phyloP scores from a whole-genome alignment of 2,329 filamentous ascomycete species.

The Arthrobotrys iridis region DNA sequence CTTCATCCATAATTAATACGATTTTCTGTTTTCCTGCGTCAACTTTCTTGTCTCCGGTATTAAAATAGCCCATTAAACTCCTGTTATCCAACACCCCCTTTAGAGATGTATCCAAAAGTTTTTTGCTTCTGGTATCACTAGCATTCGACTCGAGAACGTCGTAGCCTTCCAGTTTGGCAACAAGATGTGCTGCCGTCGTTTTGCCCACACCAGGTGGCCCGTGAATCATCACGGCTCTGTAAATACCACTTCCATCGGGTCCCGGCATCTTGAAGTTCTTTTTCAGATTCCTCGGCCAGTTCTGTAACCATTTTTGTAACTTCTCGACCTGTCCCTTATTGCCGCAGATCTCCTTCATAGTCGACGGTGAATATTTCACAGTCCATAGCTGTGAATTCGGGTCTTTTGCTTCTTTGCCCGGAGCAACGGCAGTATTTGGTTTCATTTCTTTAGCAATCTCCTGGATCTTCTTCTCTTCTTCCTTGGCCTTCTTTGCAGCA shows the following conservation, averaged over 20 bases:
- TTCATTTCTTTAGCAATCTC: constrained; percentile 83
- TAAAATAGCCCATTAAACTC: constrained; percentile 89
- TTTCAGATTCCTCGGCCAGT: constrained; percentile 81
- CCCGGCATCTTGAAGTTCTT: constrained; percentile 84
- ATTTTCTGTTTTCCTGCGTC: constrained; percentile 88
- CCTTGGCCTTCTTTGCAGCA: constrained; percentile 81
- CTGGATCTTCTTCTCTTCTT: constrained; percentile 83
- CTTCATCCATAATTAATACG: constrained; percentile 97
- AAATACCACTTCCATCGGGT: constrained; percentile 81
- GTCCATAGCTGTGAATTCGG: constrained; percentile 82
- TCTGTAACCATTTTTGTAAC: constrained; percentile 84
- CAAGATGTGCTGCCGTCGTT: constrained; percentile 93
- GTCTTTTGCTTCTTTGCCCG: constrained; percentile 62
- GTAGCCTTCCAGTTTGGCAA: constrained; percentile 90
- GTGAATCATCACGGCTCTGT: constrained; percentile 91
- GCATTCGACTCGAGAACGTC: constrained; percentile 96
- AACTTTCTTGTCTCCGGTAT: constrained; percentile 81
- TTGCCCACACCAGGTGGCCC: constrained; percentile 97
- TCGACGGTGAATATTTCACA: constrained; percentile 89
- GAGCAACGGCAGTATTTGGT: constrained; percentile 63
- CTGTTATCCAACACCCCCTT: constrained; percentile 92
- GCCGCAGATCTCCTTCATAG: constrained; percentile 87
- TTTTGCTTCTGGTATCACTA: constrained; percentile 95
- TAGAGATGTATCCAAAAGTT: constrained; percentile 87
- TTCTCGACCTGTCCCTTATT: constrained; percentile 92